Conservation (phyloP, 2,329 filamentous ascomycete species). For the Tolypocladium album region DNA sequence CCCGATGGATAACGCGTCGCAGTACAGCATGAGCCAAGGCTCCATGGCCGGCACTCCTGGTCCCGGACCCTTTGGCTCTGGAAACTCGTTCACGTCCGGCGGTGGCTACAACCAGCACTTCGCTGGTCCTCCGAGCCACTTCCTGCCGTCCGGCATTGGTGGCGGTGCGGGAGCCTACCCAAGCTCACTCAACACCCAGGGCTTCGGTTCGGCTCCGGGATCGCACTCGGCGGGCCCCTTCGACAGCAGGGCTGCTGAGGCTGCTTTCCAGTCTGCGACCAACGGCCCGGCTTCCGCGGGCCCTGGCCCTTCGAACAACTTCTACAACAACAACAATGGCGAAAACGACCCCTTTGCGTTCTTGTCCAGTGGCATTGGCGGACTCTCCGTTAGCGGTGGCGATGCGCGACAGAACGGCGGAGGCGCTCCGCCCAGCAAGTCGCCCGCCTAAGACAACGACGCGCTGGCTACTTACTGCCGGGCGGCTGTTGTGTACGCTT, state of each 20-base stretch:
- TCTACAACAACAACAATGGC: conserved; percentile 49
- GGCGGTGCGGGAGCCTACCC: conserved; percentile 62
- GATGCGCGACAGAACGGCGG: conserved; percentile 54
- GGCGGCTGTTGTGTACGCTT: conserved; percentile 15
- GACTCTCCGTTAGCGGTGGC: conserved; percentile 58
- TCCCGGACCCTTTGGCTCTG: conserved; percentile 64
- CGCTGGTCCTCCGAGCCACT: conserved; percentile 78
- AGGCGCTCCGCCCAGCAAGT: conserved; percentile 46
- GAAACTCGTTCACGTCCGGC: conserved; percentile 55
- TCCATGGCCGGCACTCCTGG: conserved; percentile 80
- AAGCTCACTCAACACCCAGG: conserved; percentile 66
- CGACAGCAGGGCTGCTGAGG: conserved; percentile 86
- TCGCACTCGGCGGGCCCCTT: conserved; percentile 81
- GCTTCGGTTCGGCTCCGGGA: conserved; percentile 61
- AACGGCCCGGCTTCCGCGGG: conserved; percentile 72
- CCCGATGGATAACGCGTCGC: conserved; percentile 75
- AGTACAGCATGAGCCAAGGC: conserved; percentile 75
- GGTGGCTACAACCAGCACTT: conserved; percentile 69
- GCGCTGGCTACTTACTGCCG: neutral
- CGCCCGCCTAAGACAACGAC: conserved; percentile 35
- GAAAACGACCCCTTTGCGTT: conserved; percentile 74
- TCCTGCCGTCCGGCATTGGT: conserved; percentile 78
- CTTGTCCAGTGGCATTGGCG: conserved; percentile 61
- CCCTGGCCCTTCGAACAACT: conserved; percentile 52
- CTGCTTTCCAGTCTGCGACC: conserved; percentile 81